A percentile compares a stretch with the other conserved stretches of the same genome.
phyloP scores from a whole-genome alignment of 441 rosid species.

The Mallotus repandus region DNA sequence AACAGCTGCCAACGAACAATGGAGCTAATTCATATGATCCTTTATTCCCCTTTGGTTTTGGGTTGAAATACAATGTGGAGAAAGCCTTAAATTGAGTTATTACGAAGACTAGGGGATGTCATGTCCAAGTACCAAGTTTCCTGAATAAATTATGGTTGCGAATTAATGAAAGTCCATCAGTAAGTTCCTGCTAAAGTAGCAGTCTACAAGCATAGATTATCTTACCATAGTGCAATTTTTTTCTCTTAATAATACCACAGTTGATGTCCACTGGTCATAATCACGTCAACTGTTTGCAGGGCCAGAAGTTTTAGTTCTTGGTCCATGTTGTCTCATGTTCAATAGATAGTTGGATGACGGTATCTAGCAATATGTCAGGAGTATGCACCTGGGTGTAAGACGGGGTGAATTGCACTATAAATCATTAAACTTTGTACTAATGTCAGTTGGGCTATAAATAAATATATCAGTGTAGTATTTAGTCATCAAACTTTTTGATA shows the following conservation, averaged over 20 bases:
- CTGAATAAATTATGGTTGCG: not conserved
- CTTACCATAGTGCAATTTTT: too few species aligned
- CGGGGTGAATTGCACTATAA: too few species aligned
- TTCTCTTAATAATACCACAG: not conserved
- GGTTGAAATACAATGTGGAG: conserved; percentile 35
- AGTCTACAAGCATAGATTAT: too few species aligned
- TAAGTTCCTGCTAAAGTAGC: not conserved
- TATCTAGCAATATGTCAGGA: too few species aligned
- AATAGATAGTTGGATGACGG: too few species aligned
- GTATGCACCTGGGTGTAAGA: too few species aligned
- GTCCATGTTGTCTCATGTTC: too few species aligned
- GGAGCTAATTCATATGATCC: conserved; percentile 58
- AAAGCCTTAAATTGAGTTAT: conserved; percentile 20
- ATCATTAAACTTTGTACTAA: too few species aligned
- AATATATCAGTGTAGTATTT: too few species aligned
- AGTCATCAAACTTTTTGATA: too few species aligned
- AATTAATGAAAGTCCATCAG: not conserved
- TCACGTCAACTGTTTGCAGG: not conserved
- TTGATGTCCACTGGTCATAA: not conserved
- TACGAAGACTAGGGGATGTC: conserved; percentile 7
- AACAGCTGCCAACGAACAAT: conserved; percentile 62
- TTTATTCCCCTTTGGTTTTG: conserved; percentile 73
- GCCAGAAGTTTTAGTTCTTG: too few species aligned
- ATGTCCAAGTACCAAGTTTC: conserved; percentile 8
- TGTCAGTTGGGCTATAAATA: too few species aligned